A percentile compares a stretch with the other conserved stretches of the same genome.
phyloP scores from a whole-genome alignment of 1,284 basidiomycete species.

The Tremellales sp. region DNA sequence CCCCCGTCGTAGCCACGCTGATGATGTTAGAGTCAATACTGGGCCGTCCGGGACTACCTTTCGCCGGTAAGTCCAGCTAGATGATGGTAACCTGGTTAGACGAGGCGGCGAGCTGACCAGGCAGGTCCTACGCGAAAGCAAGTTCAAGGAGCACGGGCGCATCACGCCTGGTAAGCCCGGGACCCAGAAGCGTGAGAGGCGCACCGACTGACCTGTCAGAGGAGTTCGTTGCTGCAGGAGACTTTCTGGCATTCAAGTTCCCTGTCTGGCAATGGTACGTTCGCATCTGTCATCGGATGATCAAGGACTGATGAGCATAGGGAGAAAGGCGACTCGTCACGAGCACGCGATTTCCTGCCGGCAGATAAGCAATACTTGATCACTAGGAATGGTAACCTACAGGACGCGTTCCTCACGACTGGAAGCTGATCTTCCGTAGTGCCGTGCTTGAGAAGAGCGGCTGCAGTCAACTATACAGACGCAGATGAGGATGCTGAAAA shows the following conservation, averaged over 20 bases:
- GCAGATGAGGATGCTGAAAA: constrained; percentile 92
- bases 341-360: constrained; percentile 86
- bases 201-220: constrained; percentile 54
- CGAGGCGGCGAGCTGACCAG: neutral
- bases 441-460: constrained; percentile 84
- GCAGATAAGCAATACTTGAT: constrained; percentile 94
- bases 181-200: neutral
- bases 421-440: constrained; percentile 53
- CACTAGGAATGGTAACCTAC: constrained; percentile 62
- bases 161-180: constrained; percentile 82
- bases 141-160: constrained; percentile 97
- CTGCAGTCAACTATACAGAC: constrained; percentile 86
- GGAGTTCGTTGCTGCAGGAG: constrained; percentile 92
- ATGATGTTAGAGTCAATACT: constrained; percentile 70
- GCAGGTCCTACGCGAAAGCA: constrained; percentile 92
- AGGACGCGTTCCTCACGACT: neutral
- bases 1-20: constrained; percentile 2
- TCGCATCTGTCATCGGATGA: neutral
- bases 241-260: constrained; percentile 93
- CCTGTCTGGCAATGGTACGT: constrained; percentile 88
- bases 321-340: constrained; percentile 82
- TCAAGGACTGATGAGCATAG: constrained; percentile 49
- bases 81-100: too few relatives aligned
- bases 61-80: constrained; percentile 63
- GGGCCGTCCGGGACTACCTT: constrained; percentile 93